Percentiles rank a stretch among this genome's conserved stretches.
Evolutionary conservation across 257 asterid species (phyloP).

Genomic region (Scutellaria baicalensis): DNA sequence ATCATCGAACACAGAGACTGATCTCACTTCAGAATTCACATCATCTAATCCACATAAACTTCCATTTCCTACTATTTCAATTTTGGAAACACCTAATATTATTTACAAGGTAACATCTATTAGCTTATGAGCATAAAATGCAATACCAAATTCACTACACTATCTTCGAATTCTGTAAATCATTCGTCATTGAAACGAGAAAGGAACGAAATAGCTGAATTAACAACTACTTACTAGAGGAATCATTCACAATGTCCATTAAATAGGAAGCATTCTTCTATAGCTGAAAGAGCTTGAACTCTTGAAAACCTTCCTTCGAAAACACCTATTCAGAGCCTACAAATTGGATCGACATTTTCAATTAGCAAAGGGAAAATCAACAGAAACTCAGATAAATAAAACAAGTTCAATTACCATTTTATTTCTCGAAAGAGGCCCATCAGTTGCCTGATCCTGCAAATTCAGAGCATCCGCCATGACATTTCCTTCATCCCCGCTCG

Average conservation of each 20-base stretch:
- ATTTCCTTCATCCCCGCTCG: conserved; percentile 4
- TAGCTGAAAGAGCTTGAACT: conserved; percentile 60
- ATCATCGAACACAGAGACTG: conserved; percentile 8
- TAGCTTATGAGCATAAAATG: background rate
- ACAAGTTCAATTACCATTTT: conserved; percentile 24
- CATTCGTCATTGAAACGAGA: background rate
- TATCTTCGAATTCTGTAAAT: background rate
- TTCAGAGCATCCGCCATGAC: background rate
- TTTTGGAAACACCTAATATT: conserved; percentile 33
- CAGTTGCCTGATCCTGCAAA: conserved; percentile 2
- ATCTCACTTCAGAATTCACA: conserved; percentile 13
- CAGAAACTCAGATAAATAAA: background rate
- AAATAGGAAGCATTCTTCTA: conserved; percentile 69
- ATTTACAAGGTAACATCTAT: background rate
- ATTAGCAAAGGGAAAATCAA: background rate
- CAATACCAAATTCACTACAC: background rate
- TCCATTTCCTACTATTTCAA: conserved; percentile 15
- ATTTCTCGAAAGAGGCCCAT: conserved; percentile 2
- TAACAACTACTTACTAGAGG: conserved; percentile 37
- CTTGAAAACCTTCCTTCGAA: conserved; percentile 43
- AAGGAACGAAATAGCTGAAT: background rate
- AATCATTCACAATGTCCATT: conserved; percentile 36
- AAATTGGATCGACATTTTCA: background rate
- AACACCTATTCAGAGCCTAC: conserved; percentile 32
- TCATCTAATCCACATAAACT: background rate